Base-by-base conservation (phyloP, 371 early-diverging fungal genomes). In the Mortierella sp. region DNA sequence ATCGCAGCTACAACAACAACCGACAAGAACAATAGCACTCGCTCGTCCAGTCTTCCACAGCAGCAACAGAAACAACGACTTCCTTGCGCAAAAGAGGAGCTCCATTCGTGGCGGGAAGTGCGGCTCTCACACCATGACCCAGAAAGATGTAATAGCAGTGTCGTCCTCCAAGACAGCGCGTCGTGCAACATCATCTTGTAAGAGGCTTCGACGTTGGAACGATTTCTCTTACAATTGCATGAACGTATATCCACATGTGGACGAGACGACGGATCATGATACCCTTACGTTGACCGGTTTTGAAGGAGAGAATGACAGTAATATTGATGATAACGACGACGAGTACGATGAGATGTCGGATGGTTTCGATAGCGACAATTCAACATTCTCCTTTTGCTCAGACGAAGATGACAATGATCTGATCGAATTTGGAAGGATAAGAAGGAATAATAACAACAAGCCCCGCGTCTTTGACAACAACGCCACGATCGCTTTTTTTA, bases 401-500 rank as follows among this genome's bases (percentile, higher is more conserved):
- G 66, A 53, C 31, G 32, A 52, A 12, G 24, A 34, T 14, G 14
- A 34, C 4, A 1, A 34, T 34, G 37, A 34, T 14, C 37, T 34
- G 37, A 34, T 14, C 37, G 11, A 34, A n/a, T 7, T 65, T 48
- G 24, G 64, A 37, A 65, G 56, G 48, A 60, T 64, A 56, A 61
- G 61, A 30, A 42, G 44, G 27, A 60, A 7, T 14, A 34, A 7
- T 14, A 34, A 14, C 37, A 1, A 0, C 37, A 7, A 39, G 37
- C 73, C 73, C 39, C 55, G 55, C 15, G 63, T 73, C 48, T 73
- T 73, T 54, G 63, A 73, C 32, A 51, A 58, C 28, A 46, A 27
- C 14, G 48, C 61, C 0, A 59, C 44, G 34, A 69, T 75, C 60
- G 51, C 56, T 11, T 75, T 75, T 37, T 75, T 64, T 41, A 69